Percentiles rank a stretch among this genome's conserved stretches.
phyloP scores from a whole-genome alignment of 306 rosid species.

The Cucurbita pepo region DNA sequence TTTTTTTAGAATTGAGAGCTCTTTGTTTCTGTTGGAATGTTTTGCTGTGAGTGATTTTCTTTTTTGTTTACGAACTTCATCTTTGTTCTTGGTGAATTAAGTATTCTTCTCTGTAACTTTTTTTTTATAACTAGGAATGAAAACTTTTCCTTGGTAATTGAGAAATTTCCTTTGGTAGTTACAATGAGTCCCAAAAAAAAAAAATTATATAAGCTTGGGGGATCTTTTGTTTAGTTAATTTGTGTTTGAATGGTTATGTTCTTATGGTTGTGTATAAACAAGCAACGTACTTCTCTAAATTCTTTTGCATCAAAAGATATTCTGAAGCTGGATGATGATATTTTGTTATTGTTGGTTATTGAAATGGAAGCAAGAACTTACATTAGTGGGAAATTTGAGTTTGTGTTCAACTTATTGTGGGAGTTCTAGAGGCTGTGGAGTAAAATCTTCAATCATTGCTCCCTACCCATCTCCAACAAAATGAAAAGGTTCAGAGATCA shows the following conservation, averaged over 20 bases:
- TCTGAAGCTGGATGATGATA: background rate
- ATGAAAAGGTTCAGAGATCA: background rate
- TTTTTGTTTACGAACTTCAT: background rate
- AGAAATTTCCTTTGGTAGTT: background rate
- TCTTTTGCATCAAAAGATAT: background rate
- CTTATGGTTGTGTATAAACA: background rate
- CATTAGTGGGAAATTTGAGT: background rate
- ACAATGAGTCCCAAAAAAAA: background rate
- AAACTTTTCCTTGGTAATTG: background rate
- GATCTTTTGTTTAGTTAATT: background rate
- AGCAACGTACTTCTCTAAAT: background rate
- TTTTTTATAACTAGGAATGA: background rate
- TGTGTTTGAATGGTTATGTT: background rate
- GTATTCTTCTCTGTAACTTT: background rate
- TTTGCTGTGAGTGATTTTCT: background rate
- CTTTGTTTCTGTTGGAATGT: background rate
- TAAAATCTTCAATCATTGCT: background rate
- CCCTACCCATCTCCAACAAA: background rate
- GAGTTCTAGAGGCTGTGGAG: background rate
- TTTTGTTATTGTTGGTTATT: background rate
- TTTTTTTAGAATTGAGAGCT: background rate
- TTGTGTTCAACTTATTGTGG: background rate
- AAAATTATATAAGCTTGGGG: background rate
- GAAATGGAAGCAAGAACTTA: background rate
- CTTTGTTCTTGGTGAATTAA: background rate